These are phyloP conservation scores for Myriosclerotinia duriaeana DNA, from an alignment of 2,329 filamentous ascomycete genomes.

Conservation along the genomic window DNA sequence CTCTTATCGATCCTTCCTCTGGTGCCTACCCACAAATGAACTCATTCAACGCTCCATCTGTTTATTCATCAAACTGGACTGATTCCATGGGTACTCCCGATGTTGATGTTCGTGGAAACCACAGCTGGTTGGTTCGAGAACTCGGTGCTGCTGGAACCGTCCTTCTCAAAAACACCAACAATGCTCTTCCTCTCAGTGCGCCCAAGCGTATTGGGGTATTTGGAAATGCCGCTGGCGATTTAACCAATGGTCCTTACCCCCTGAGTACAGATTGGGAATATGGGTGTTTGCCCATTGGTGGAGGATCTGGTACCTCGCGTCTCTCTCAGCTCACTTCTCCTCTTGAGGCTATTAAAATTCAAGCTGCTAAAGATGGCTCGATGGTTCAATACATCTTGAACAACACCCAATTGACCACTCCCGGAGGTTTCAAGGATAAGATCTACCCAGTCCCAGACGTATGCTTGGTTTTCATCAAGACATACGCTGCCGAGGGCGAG, in stretches of 20 bases:
- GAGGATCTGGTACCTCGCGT: constrained; percentile 50
- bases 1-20: constrained; percentile 38
- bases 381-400: constrained; percentile 55
- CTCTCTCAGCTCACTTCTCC: constrained; percentile 50
- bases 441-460: constrained; percentile 56
- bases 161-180: constrained; percentile 60
- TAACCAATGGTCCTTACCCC: constrained; percentile 44
- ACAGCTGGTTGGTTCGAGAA: constrained; percentile 41
- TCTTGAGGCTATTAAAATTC: constrained; percentile 51
- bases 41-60: neutral
- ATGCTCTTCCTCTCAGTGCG: constrained; percentile 58
- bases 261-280: constrained; percentile 43
- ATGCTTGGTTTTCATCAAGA: constrained; percentile 66
- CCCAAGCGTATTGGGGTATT: constrained; percentile 50
- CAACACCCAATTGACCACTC: constrained; percentile 43
- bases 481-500: constrained; percentile 69
- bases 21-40: constrained; percentile 18
- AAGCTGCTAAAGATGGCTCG: constrained; percentile 47
- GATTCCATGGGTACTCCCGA: constrained; percentile 42
- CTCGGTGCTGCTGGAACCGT: constrained; percentile 60
- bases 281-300: constrained; percentile 45
- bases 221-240: constrained; percentile 60
- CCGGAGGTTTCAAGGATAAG: constrained; percentile 23
- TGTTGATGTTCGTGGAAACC: constrained; percentile 67
- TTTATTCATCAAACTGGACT: constrained; percentile 45